These are phyloP conservation scores for Penicillium sp. DNA, from an alignment of 2,329 filamentous ascomycete genomes.

Conservation along the genomic window DNA sequence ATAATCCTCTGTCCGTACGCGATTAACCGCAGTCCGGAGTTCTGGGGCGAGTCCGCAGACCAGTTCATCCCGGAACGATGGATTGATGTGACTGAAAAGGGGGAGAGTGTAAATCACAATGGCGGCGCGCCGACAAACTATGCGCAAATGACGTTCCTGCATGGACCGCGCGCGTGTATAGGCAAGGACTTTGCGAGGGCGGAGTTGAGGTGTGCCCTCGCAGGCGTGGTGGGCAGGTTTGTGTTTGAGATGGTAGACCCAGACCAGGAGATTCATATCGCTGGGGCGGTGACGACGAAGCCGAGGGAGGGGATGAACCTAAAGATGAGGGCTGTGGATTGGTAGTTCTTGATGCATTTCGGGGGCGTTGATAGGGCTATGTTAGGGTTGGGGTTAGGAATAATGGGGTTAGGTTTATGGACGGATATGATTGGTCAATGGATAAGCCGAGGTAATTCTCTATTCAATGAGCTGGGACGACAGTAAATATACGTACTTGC, in stretches of 20 bases:
- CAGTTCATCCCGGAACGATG: slow-evolving; percentile 76
- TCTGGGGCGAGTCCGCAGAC: slow-evolving; percentile 72
- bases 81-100: slow-evolving; percentile 54
- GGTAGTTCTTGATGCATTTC: too few relatives aligned
- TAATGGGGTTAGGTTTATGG: too few relatives aligned
- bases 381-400: too few relatives aligned
- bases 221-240: slow-evolving; percentile 35
- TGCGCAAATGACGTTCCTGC: slow-evolving; percentile 37
- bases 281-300: slow-evolving; percentile 36
- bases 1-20: slow-evolving; percentile 65
- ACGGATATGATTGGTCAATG: too few relatives aligned
- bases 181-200: slow-evolving; percentile 42
- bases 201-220: slow-evolving; percentile 38
- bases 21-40: slow-evolving; percentile 62
- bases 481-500: too few relatives aligned
- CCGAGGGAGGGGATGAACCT: slow-evolving; percentile 38
- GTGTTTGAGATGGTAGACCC: slow-evolving; percentile 34
- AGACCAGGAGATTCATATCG: slow-evolving; percentile 32
- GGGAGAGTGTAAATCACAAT: slow-evolving; percentile 51
- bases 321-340: slow-evolving; percentile 28
- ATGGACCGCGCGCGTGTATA: slow-evolving; percentile 36
- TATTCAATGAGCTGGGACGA: too few relatives aligned
- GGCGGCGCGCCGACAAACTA: slow-evolving; percentile 37
- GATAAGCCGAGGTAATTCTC: too few relatives aligned
- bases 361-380: too few relatives aligned